Evolutionary conservation across 2,329 filamentous ascomycete genomes (phyloP).

Genomic region (Pseudopyricularia javanii): DNA sequence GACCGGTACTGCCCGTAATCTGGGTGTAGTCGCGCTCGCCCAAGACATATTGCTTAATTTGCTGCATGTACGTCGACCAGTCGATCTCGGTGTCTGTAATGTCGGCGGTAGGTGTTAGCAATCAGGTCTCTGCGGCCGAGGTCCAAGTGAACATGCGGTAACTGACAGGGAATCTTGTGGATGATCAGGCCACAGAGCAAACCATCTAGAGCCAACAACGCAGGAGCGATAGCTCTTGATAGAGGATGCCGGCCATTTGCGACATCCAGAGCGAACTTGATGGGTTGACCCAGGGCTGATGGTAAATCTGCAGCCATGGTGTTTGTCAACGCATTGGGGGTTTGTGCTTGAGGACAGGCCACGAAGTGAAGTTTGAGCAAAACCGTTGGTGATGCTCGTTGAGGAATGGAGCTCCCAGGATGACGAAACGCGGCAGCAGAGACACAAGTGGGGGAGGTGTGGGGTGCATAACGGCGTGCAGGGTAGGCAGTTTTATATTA

Average conservation of each 20-base stretch:
- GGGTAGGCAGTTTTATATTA: neutral
- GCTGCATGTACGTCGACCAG: slow-evolving; percentile 95
- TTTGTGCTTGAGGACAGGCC: neutral
- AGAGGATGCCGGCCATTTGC: slow-evolving; percentile 35
- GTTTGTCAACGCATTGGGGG: neutral
- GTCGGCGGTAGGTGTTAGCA: neutral
- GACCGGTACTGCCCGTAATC: slow-evolving; percentile 80
- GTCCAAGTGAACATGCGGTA: neutral
- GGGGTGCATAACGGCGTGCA: neutral
- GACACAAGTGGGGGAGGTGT: neutral
- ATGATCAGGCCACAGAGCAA: slow-evolving; percentile 63
- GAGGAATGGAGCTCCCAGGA: neutral
- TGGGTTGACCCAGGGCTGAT: slow-evolving; percentile 11
- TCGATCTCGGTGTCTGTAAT: slow-evolving; percentile 83
- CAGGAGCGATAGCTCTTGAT: slow-evolving; percentile 38
- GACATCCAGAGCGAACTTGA: slow-evolving; percentile 25
- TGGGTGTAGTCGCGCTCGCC: slow-evolving; percentile 83
- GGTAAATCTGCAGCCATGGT: slow-evolving; percentile 5
- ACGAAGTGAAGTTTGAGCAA: neutral
- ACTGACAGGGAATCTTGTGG: slow-evolving; percentile 69
- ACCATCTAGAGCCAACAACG: slow-evolving; percentile 59
- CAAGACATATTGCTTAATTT: slow-evolving; percentile 63
- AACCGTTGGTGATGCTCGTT: neutral
- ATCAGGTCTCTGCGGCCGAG: neutral
- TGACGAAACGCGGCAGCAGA: neutral